Base-by-base conservation (phyloP, 2,329 filamentous ascomycete species). In the Podosphaera xanthii region DNA sequence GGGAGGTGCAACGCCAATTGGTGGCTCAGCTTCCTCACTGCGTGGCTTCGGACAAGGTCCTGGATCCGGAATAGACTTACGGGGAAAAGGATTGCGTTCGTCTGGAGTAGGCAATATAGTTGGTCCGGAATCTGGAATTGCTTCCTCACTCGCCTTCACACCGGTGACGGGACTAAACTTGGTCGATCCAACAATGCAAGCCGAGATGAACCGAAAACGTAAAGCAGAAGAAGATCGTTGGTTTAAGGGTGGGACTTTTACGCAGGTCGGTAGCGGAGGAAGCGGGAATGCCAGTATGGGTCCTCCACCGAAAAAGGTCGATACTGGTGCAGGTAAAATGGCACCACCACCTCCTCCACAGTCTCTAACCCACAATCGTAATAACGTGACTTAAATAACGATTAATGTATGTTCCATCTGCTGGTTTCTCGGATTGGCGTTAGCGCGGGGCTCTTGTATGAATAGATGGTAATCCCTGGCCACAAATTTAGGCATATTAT, bases 201-300 rank as follows among this genome's bases (percentile, higher is more conserved):
- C 87, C 6, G 89, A 96, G 73, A 78, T 94, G 70, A 89, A 79
- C 68, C 79, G 88, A 66, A 97, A 97, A 75, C 77, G 89, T 63
- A 94, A 95, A 70, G 90, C 88, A 0, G 92, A 97, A 63, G 88
- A 95, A 69, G 91, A 97, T 69, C 77, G 88, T 44, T 98, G 89
- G 84, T 98, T 98, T 75, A 94, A 92, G 71, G 87, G 88, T 54
- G 92, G 92, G n/a, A 90, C 87, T 0, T 98, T 98, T 68, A 96
- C 92, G 7, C 90, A 96, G 70, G 79, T 94, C 59, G 82, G 82
- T 8, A 73, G 74, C 6, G 75, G 76, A 62, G 62, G 62, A 7
- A 54, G 50, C n/a, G 30, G 30, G 8, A 53, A 34, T 12, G 12
- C 33, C 7, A 63, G 62, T 0, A 95, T 96, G 77, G 94, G 90